Evolutionary conservation across 306 rosid genomes (phyloP).

Genomic region (Vigna mungo): DNA sequence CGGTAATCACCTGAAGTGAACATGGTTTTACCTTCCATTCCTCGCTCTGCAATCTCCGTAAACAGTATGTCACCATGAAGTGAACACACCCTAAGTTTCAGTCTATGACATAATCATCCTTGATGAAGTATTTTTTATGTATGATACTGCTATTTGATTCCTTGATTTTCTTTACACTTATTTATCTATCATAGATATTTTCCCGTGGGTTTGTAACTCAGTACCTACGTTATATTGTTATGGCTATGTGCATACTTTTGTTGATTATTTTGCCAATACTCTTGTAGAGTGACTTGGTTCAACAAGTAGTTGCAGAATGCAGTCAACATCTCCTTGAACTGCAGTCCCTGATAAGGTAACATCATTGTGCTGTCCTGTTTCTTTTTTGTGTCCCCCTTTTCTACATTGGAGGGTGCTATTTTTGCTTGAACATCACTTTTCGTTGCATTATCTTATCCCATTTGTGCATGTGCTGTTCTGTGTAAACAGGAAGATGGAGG

Average conservation of each 20-base stretch:
- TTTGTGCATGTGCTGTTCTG: slow-evolving; percentile 19
- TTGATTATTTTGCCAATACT: slow-evolving; percentile 40
- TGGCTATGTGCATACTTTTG: slow-evolving; percentile 34
- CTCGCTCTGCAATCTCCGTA: too few relatives aligned
- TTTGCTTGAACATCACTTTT: slow-evolving; percentile 12
- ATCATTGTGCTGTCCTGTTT: slow-evolving; percentile 1
- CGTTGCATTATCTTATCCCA: background rate
- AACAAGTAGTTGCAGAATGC: slow-evolving; percentile 59
- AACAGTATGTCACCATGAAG: too few relatives aligned
- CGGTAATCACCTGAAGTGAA: too few relatives aligned
- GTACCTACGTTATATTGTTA: slow-evolving; percentile 11
- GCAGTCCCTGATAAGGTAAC: slow-evolving; percentile 57
- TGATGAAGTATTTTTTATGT: slow-evolving; percentile 20
- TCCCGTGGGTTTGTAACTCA: background rate
- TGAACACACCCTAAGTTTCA: too few relatives aligned
- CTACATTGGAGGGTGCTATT: background rate
- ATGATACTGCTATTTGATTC: too few relatives aligned
- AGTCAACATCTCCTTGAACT: slow-evolving; percentile 58
- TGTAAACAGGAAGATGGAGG: slow-evolving; percentile 78
- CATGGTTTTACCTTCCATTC: too few relatives aligned
- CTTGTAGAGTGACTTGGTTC: slow-evolving; percentile 53
- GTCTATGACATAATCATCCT: slow-evolving; percentile 1
- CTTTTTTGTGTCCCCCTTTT: slow-evolving; percentile 4
- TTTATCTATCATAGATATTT: background rate
- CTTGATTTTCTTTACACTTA: too few relatives aligned